Base-by-base conservation (phyloP, 1,284 basidiomycete species). In the Malassezia japonica region DNA sequence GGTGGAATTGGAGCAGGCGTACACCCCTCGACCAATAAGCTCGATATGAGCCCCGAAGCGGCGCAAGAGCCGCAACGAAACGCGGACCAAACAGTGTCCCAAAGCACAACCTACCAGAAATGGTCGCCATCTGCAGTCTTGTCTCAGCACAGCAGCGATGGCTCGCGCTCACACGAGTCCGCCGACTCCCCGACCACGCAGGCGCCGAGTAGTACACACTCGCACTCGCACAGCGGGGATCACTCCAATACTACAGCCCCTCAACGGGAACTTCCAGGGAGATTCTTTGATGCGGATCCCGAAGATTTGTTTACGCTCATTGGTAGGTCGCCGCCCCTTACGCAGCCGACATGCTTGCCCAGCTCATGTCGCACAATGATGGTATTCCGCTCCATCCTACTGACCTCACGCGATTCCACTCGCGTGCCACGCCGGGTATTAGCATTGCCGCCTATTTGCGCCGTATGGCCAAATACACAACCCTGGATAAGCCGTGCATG, bases 381-480 rank as follows among this genome's bases (percentile, higher is more conserved):
- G 54, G 50, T 24, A 63, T 72, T 3, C 70, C 70, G 5, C 59
- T 71, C 23, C 68, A 70, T 25, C 68, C 70, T 1, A 63, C 70
- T 21, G 59, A 64, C 1, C 57, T 72, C 1, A 72, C 70, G 2
- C 63, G 70, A 10, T 72, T 72, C 50, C 70, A 72, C 45, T 72
- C 70, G 1, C 54, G 70, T 7, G 70, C 68, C 3, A 62, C 68
- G 6, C 70, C 70, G 42, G 62, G 58, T 35, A 72, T 72, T 46
- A 58, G 60, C 16, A 58, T 72, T 6, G 56, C 55, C 4, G 60
- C 66, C 8, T 72, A 72, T 41, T 53, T 72, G 20, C 60, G 61
- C 3, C 66, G 70, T 20, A 70, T 72, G n/a, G 66, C 67, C 2
- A 63, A 61, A 37, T 72, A 72, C 55, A 72, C 70, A 0, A 64